phyloP scores from a whole-genome alignment of 306 rosid genomes.

The Hippophae rhamnoides region DNA sequence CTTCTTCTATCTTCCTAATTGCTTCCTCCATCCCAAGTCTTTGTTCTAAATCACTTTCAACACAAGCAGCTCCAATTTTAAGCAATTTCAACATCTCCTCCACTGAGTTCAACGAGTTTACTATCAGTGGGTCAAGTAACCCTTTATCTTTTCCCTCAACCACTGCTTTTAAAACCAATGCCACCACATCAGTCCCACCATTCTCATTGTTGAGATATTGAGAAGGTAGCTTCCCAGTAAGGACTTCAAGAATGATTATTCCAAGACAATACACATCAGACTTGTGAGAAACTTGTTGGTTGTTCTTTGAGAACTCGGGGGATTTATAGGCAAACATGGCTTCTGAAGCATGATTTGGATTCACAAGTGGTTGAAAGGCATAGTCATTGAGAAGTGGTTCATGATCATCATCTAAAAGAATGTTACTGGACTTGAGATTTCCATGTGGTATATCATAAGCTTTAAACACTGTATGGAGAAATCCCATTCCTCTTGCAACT shows the following conservation, averaged over 20 bases:
- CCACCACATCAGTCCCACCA: slow-evolving; percentile 78
- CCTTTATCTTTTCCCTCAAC: slow-evolving; percentile 43
- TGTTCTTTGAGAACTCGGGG: slow-evolving; percentile 42
- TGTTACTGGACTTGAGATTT: slow-evolving; percentile 81
- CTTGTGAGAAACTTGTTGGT: slow-evolving; percentile 52
- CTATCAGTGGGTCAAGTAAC: slow-evolving; percentile 50
- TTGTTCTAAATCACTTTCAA: slow-evolving; percentile 34
- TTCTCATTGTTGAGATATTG: slow-evolving; percentile 68
- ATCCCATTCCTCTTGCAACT: slow-evolving; percentile 51
- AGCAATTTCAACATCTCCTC: slow-evolving; percentile 49
- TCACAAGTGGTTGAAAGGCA: slow-evolving; percentile 53
- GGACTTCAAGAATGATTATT: slow-evolving; percentile 61
- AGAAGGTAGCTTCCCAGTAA: slow-evolving; percentile 73
- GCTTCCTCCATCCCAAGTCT: slow-evolving; percentile 61
- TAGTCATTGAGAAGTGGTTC: slow-evolving; percentile 73
- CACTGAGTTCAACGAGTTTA: slow-evolving; percentile 1
- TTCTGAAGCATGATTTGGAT: slow-evolving; percentile 36
- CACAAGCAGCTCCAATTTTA: slow-evolving; percentile 54
- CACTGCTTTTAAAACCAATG: slow-evolving; percentile 44
- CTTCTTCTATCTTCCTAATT: slow-evolving; percentile 62
- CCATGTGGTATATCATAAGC: slow-evolving; percentile 77
- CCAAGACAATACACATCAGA: slow-evolving; percentile 85
- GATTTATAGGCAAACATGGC: slow-evolving; percentile 65
- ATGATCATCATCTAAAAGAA: slow-evolving; percentile 44
- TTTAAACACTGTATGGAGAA: slow-evolving; percentile 46